Evolutionary conservation across 176 grass and related monocot genomes (phyloP), one percentile per base, ranked within the genome.

Genomic region (Aechmea fasciata): DNA sequence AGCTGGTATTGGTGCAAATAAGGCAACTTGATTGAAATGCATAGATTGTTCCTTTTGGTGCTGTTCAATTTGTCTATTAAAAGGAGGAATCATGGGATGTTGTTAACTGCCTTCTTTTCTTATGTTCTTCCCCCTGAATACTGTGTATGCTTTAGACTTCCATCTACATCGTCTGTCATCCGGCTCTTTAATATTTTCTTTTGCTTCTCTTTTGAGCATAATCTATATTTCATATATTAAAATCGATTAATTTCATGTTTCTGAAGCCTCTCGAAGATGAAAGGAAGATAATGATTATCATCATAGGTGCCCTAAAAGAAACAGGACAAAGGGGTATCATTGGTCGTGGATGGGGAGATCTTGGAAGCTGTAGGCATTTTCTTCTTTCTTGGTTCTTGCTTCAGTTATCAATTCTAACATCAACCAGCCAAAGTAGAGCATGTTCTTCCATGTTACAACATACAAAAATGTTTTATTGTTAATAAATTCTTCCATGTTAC

Each of bases 181-280:
- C 19, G 24, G 33, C 33, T 41, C 33, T 41, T 41, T 41, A 41
- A 7, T 41, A 41, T 41, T 41, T 41, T n/a, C 24, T 68, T 3
- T 47, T 61, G 2, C 12, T 12, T 23, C 3, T 33, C 9, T 83
- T 83, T 17, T 70, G 28, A 52, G 59, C 63, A 14, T 57, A 68
- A 71, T 26, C 18, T 77, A 49, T 70, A 83, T 41, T 41, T 41
- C 33, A 41, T 72, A 57, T 80, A 14, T 70, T 72, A 74, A 18
- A 71, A 48, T 67, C 66, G 8, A 25, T 69, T 65, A 69, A 52
- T 85, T 49, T 71, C 78, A 17, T 82, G 55, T 79, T 49, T 69
- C 69, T 66, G 33, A 92, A 97, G 93, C 93, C 93, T 83, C 86
- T 97, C 71, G 93, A 87, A 70, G 86, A 97, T 87, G 89, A 85